These are phyloP conservation scores for Botrytis paeoniae DNA, from an alignment of 2,329 filamentous ascomycete genomes.

Conservation along the genomic window DNA sequence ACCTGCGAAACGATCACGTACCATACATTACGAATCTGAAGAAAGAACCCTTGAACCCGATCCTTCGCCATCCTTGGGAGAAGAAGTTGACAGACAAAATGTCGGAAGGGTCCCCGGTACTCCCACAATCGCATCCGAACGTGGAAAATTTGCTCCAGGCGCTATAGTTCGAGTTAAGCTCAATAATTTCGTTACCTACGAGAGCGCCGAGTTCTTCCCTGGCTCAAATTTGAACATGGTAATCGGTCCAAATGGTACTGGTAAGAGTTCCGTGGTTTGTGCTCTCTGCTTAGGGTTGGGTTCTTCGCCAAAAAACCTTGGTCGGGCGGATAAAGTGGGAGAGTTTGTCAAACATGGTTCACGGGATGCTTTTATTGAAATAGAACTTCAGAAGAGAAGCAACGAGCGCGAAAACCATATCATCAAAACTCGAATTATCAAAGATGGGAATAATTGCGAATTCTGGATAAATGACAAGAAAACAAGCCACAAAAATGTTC, in stretches of 20 bases:
- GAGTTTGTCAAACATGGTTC: constrained; percentile 94
- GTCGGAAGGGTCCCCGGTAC: not conserved
- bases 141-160: constrained; percentile 52
- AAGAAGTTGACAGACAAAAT: not conserved
- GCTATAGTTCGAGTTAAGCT: constrained; percentile 86
- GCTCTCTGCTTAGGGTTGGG: constrained; percentile 92
- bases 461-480: constrained; percentile 73
- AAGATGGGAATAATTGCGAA: constrained; percentile 76
- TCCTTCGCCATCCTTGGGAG: constrained; percentile 19
- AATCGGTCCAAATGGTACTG: constrained; percentile 97
- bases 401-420: constrained; percentile 64
- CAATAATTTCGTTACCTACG: constrained; percentile 92
- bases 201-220: constrained; percentile 82
- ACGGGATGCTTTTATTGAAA: constrained; percentile 76
- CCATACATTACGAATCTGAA: constrained; percentile 20
- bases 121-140: not conserved
- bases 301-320: constrained; percentile 76
- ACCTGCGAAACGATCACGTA: constrained; percentile 33
- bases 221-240: constrained; percentile 97
- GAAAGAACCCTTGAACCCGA: constrained; percentile 20
- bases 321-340: constrained; percentile 76
- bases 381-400: constrained; percentile 72
- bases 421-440: constrained; percentile 72
- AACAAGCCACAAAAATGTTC: constrained; percentile 60
- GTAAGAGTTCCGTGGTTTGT: constrained; percentile 95